phyloP scores from a whole-genome alignment of 495 filamentous ascomycete species.

The Annulohypoxylon maeteangense region DNA sequence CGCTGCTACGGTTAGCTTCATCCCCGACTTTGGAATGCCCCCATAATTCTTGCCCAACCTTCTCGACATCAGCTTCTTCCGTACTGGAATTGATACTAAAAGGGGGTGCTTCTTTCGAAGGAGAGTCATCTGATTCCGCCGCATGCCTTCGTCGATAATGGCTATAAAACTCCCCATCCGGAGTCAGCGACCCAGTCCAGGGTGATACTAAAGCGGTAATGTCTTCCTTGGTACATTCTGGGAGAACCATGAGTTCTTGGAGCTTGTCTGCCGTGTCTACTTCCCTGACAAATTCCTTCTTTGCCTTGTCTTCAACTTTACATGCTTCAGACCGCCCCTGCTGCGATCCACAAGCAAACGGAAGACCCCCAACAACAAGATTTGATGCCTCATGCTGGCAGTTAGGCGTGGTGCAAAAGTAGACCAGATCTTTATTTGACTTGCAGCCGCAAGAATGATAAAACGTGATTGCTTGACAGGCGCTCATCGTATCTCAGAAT shows the following conservation, averaged over 20 bases:
- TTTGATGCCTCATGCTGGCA: slow-evolving; percentile 12
- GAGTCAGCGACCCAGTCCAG: background rate
- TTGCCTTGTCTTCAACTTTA: slow-evolving; percentile 10
- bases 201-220: slow-evolving; percentile 8
- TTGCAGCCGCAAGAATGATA: slow-evolving; percentile 37
- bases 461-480: slow-evolving; percentile 10
- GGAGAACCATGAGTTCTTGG: slow-evolving; percentile 12
- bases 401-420: background rate
- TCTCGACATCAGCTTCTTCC: background rate
- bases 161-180: slow-evolving; percentile 8
- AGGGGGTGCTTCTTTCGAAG: background rate
- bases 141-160: slow-evolving; percentile 6
- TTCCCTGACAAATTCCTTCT: slow-evolving; percentile 28
- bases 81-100: too few relatives aligned
- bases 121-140: background rate
- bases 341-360: slow-evolving; percentile 23
- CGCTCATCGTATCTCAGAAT: too few relatives aligned
- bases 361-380: slow-evolving; percentile 23
- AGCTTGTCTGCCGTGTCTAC: slow-evolving; percentile 31
- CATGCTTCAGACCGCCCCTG: slow-evolving; percentile 13
- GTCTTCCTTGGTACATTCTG: slow-evolving; percentile 7
- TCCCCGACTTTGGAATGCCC: background rate
- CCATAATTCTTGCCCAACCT: background rate
- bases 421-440: background rate
- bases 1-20: background rate